Percentiles rank a stretch among this genome's conserved stretches.
Conservation (phyloP, 1,284 basidiomycete genomes). For the Marasmius tenuissimus region DNA sequence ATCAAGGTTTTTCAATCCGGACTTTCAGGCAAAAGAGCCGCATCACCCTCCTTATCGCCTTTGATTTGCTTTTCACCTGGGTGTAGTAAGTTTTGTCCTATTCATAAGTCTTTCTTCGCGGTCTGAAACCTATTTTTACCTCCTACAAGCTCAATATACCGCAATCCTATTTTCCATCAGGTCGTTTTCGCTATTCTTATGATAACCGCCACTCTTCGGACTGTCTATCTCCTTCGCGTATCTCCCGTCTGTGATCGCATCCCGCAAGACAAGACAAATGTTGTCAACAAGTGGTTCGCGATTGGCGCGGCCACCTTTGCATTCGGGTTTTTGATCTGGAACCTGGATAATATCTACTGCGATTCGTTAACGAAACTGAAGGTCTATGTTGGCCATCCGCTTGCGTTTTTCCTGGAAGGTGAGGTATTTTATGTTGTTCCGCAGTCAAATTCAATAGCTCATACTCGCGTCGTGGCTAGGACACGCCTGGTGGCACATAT, state of each 20-base stretch:
- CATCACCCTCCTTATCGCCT: conserved; percentile 34
- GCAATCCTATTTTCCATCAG: conserved; percentile 71
- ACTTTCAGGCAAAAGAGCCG: conserved; percentile 30
- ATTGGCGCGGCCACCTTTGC: conserved; percentile 50
- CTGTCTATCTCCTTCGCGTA: conserved; percentile 47
- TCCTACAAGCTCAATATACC: conserved; percentile 44
- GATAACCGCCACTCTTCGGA: conserved; percentile 43
- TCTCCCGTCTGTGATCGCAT: conserved; percentile 41
- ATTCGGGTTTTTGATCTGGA: conserved; percentile 66
- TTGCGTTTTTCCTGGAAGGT: conserved; percentile 67
- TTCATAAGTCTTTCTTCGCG: background rate
- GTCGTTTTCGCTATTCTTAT: conserved; percentile 57
- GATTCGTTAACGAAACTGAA: conserved; percentile 55
- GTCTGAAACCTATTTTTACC: background rate
- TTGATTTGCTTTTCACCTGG: conserved; percentile 60
- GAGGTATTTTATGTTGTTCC: conserved; percentile 7
- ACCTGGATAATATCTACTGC: conserved; percentile 71
- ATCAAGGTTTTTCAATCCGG: conserved; percentile 42
- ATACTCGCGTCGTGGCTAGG: conserved; percentile 30
- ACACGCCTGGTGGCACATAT: conserved; percentile 73
- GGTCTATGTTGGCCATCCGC: conserved; percentile 55
- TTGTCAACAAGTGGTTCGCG: conserved; percentile 43
- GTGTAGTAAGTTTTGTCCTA: conserved; percentile 50
- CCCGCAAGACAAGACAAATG: conserved; percentile 38
- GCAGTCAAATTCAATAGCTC: background rate